Evolutionary conservation across 176 grass and related monocot species (phyloP), one percentile per base, ranked within the genome.

Genomic region (Panicum miliaceum): DNA sequence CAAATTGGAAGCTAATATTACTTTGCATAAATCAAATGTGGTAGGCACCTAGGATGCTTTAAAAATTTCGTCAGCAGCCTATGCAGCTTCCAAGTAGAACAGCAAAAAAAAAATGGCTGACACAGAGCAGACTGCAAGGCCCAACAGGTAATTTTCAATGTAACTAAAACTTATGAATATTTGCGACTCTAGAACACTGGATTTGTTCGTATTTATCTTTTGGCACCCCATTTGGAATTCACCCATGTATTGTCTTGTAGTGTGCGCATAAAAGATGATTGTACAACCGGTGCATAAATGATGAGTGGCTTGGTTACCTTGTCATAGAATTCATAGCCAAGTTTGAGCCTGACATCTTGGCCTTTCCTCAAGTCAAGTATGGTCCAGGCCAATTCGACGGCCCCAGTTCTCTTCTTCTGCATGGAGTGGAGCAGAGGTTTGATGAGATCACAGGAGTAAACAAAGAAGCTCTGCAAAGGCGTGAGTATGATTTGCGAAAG

Each of bases 341-440:
- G 45, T 87, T 93, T 98, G 83, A 98, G 76, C 85, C 96, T 93
- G 76, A 98, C 89, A 67, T 98, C 96, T 86, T 98, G 96, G 51
- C 87, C 93, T 60, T 82, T 92, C 23, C 57, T 86, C 42, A 95
- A 90, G 89, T 95, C 82, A 54, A 95, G 77, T 82, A 98, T 90
- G 77, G 82, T 90, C 91, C 96, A 98, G 29, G 87, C 82, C 16
- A 95, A 75, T 69, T 98, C 96, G 46, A 93, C 23, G 26, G 87
- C 89, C 42, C 87, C 78, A 63, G 63, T 48, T 84, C 63, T 80
- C 85, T 81, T 83, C 26, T 29, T 84, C 96, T 98, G 80, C 48
- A 90, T 23, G 32, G 71, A 32, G 71, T 32, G 29, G 29, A 32
- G 29, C 29, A 32, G 29, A 32, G 29, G 29, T 32, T 32, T 32